Conservation (phyloP, 2,329 filamentous ascomycete species). For the Endoconidiophora laricicola region DNA sequence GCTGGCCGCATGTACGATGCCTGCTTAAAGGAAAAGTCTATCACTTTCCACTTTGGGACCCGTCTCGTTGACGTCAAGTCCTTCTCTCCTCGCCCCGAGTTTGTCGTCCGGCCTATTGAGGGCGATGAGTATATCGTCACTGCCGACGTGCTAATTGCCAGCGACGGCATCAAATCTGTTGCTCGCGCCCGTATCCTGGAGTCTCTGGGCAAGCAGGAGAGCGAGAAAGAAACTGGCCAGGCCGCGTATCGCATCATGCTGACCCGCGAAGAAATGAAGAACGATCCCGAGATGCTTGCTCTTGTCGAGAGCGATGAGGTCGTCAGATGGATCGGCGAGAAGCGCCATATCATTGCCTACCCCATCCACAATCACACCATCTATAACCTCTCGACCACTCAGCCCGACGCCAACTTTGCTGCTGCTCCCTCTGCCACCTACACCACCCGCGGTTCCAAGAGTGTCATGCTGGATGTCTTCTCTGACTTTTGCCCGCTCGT, state of each 20-base stretch:
- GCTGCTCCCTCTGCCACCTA: conserved; percentile 41
- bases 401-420: conserved; percentile 45
- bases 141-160: conserved; percentile 35
- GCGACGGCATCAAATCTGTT: conserved; percentile 39
- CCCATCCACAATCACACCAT: conserved; percentile 50
- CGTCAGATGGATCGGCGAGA: conserved; percentile 60
- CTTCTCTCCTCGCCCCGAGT: conserved; percentile 41
- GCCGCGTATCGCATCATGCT: conserved; percentile 70
- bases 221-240: conserved; percentile 53
- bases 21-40: conserved; percentile 44
- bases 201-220: conserved; percentile 31
- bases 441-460: conserved; percentile 45
- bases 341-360: conserved; percentile 64
- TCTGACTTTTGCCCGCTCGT: conserved; percentile 43
- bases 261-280: conserved; percentile 45
- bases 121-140: conserved; percentile 36
- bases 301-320: conserved; percentile 51
- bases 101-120: conserved; percentile 42
- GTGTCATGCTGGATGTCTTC: conserved; percentile 44
- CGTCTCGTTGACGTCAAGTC: conserved; percentile 37
- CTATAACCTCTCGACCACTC: conserved; percentile 47
- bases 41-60: conserved; percentile 53
- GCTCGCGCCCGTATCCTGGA: conserved; percentile 37
- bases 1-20: conserved; percentile 53
- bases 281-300: conserved; percentile 49